Evolutionary conservation across 2,329 filamentous ascomycete species (phyloP).

Genomic region (Cadophora sp.): DNA sequence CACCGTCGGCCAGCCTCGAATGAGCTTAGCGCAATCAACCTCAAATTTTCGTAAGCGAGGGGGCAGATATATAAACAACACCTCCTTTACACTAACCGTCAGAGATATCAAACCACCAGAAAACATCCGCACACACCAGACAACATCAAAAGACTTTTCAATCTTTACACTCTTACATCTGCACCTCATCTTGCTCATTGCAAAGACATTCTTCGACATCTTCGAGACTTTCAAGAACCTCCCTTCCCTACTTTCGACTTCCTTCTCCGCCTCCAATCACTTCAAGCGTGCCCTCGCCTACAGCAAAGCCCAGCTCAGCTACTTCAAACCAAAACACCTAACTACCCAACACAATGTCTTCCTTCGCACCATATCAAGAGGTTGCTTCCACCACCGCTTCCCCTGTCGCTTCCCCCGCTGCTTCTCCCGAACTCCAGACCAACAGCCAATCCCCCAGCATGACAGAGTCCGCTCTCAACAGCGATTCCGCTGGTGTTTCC

Average conservation of each 20-base stretch:
- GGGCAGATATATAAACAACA: not conserved
- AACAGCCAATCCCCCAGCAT: too few relatives aligned
- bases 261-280: too few relatives aligned
- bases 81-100: not conserved
- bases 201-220: not conserved
- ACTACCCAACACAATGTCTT: not conserved
- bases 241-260: too few relatives aligned
- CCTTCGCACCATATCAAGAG: not conserved
- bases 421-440: not conserved
- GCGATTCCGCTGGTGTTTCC: too few relatives aligned
- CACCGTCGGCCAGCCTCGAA: not conserved
- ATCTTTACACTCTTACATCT: not conserved
- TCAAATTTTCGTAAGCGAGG: not conserved
- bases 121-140: not conserved
- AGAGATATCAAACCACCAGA: not conserved
- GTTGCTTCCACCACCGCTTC: not conserved
- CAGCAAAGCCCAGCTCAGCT: too few relatives aligned
- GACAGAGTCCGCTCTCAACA: too few relatives aligned
- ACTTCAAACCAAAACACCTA: too few relatives aligned
- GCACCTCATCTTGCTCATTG: not conserved
- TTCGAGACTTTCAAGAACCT: not conserved
- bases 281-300: too few relatives aligned
- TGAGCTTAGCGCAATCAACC: not conserved
- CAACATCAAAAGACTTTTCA: not conserved
- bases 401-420: not conserved